phyloP scores from a whole-genome alignment of 2,329 filamentous ascomycete species.

The Massarina eburnea region DNA sequence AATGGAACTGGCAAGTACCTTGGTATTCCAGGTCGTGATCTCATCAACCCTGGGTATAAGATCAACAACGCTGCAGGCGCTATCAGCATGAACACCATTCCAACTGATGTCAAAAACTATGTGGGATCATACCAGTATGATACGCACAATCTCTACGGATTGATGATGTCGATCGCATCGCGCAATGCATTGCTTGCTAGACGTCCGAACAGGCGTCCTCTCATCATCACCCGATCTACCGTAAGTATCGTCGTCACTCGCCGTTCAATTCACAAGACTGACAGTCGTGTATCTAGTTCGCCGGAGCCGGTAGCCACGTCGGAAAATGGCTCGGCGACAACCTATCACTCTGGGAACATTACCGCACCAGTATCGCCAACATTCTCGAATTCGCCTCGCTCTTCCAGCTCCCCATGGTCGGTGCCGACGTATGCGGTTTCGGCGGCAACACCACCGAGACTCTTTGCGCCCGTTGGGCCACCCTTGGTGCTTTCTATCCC shows the following conservation, averaged over 20 bases:
- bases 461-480: conserved; percentile 72
- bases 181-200: conserved; percentile 67
- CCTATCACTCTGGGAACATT: conserved; percentile 46
- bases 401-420: conserved; percentile 51
- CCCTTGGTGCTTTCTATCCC: conserved; percentile 70
- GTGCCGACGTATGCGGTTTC: conserved; percentile 73
- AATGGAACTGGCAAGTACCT: conserved; percentile 45
- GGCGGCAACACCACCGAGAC: conserved; percentile 66
- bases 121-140: conserved; percentile 71
- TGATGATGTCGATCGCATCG: conserved; percentile 70
- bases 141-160: conserved; percentile 74
- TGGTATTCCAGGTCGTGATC: conserved; percentile 64
- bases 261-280: not conserved
- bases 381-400: conserved; percentile 49
- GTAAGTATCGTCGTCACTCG: conserved; percentile 10
- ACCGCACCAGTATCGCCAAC: conserved; percentile 43
- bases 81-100: conserved; percentile 55
- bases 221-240: conserved; percentile 74
- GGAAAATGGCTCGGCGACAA: conserved; percentile 64
- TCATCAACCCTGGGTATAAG: conserved; percentile 65
- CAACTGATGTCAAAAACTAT: conserved; percentile 67
- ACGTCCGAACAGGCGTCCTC: conserved; percentile 63
- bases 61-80: conserved; percentile 59
- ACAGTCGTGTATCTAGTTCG: conserved; percentile 49
- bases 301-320: conserved; percentile 65